Evolutionary conservation across 1,139 yeast species (phyloP).

Genomic region (Candida labiduridarum): DNA sequence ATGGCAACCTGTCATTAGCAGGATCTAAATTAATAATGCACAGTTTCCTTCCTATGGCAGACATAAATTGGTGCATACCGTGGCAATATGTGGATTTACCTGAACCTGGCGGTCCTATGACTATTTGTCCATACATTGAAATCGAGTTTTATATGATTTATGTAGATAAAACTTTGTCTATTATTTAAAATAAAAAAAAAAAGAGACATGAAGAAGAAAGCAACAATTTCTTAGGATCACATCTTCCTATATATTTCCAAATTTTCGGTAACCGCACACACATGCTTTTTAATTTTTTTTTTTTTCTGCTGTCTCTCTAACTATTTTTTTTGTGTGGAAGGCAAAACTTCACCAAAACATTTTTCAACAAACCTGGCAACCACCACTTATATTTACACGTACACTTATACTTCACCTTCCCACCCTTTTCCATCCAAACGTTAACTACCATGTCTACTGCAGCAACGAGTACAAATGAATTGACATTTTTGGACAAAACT

Average conservation of each 20-base stretch:
- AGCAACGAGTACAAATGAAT: conserved; percentile 26
- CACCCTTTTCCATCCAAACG: too few relatives aligned
- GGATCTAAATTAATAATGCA: conserved; percentile 88
- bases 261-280: background rate
- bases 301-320: background rate
- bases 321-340: background rate
- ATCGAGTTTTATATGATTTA: too few relatives aligned
- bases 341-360: background rate
- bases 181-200: background rate
- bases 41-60: conserved; percentile 90
- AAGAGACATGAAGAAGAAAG: background rate
- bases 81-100: conserved; percentile 95
- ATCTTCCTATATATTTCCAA: background rate
- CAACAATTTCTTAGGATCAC: background rate
- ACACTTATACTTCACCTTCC: too few relatives aligned
- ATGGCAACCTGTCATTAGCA: conserved; percentile 83
- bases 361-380: background rate
- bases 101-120: conserved; percentile 97
- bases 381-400: background rate
- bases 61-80: conserved; percentile 89
- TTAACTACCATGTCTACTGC: conserved; percentile 8
- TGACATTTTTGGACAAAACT: conserved; percentile 49
- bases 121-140: conserved; percentile 78
- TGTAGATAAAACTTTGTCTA: too few relatives aligned
- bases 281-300: background rate